Conservation (phyloP, 2,329 filamentous ascomycete genomes). For the Cadophora gregata region DNA sequence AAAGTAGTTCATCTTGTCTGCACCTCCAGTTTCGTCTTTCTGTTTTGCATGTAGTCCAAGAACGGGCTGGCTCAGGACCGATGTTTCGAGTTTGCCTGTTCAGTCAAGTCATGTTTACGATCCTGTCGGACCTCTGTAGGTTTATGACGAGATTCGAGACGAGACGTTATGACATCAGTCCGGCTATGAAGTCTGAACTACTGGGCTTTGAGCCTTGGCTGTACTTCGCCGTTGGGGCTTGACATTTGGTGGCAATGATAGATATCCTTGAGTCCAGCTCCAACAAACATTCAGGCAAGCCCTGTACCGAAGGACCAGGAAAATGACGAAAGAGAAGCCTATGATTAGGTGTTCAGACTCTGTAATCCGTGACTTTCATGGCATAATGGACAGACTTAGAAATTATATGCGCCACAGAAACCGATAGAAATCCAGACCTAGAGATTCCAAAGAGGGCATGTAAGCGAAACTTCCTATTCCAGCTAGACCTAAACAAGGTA, state of each 20-base stretch:
- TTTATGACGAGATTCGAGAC: background rate
- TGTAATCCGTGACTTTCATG: no score
- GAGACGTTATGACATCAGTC: background rate
- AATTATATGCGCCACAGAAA: no score
- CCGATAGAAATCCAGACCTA: background rate
- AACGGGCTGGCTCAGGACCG: background rate
- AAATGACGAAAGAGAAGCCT: no score
- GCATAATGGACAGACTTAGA: no score
- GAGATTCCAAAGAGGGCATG: background rate
- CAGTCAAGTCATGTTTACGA: background rate
- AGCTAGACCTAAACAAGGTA: background rate
- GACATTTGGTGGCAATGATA: no score
- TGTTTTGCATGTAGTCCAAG: background rate
- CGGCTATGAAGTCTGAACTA: background rate
- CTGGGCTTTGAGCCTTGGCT: background rate
- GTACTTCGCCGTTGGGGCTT: no score
- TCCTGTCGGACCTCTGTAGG: background rate
- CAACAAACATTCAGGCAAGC: no score
- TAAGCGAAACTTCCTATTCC: slow-evolving; percentile 10
- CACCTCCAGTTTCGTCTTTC: background rate
- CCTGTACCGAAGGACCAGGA: no score
- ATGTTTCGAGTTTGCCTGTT: background rate
- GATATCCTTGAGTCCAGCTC: no score
- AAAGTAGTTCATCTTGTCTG: background rate
- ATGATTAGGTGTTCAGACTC: no score